Conservation (phyloP, 2,329 filamentous ascomycete species). For the Daldinia sp. region DNA sequence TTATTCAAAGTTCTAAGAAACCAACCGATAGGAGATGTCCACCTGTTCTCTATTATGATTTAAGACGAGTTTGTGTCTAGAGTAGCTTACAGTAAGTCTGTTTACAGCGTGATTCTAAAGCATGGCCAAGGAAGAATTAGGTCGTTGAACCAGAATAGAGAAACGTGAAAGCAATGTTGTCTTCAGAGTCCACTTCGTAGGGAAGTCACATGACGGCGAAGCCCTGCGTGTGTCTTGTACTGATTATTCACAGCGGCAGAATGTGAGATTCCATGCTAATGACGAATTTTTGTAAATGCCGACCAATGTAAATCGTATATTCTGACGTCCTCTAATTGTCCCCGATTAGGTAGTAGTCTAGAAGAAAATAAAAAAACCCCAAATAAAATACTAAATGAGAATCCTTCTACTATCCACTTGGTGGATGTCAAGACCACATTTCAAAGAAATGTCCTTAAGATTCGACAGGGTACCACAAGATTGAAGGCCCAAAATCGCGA, state of each 20-base stretch:
- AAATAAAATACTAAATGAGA: slow-evolving; percentile 5
- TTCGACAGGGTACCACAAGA: slow-evolving; percentile 17
- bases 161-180: slow-evolving; percentile 8
- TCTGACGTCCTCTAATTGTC: slow-evolving; percentile 1
- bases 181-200: slow-evolving; percentile 19
- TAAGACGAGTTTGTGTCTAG: background rate
- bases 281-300: slow-evolving; percentile 18
- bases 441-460: slow-evolving; percentile 3
- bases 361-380: background rate
- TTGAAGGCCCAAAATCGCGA: slow-evolving; percentile 14
- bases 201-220: slow-evolving; percentile 45
- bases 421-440: slow-evolving; percentile 15
- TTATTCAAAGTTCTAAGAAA: background rate
- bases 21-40: background rate
- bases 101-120: slow-evolving; percentile 12
- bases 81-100: background rate
- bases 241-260: slow-evolving; percentile 20
- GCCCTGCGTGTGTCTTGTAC: slow-evolving; percentile 42
- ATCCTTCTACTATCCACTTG: slow-evolving; percentile 21
- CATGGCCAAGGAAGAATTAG: background rate
- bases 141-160: slow-evolving; percentile 24
- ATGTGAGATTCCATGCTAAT: slow-evolving; percentile 20
- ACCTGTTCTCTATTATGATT: background rate
- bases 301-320: slow-evolving; percentile 9
- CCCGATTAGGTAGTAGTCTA: slow-evolving; percentile 23